A percentile compares a stretch with the other conserved stretches of the same genome.
phyloP scores from a whole-genome alignment of 345 rosid genomes.

The Trapa bicornis region DNA sequence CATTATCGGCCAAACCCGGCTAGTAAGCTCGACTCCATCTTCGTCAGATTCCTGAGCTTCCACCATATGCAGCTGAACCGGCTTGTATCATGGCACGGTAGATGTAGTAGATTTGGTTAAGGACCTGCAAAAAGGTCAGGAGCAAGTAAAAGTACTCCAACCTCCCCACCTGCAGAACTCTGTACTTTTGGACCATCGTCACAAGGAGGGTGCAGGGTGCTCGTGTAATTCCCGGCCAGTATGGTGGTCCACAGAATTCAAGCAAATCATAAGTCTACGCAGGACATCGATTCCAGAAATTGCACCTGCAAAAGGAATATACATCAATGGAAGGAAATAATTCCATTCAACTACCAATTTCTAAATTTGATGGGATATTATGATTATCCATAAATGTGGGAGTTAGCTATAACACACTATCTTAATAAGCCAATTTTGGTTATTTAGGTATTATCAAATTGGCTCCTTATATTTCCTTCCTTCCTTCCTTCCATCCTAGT shows the following conservation, averaged over 20 bases:
- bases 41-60: slow-evolving; percentile 12
- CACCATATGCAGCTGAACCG: slow-evolving; percentile 37
- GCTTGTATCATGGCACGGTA: slow-evolving; percentile 58
- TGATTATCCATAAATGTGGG: too few relatives aligned
- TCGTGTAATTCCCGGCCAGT: slow-evolving; percentile 55
- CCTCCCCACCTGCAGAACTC: slow-evolving; percentile 60
- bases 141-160: slow-evolving; percentile 84
- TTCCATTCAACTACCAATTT: too few relatives aligned
- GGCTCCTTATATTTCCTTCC: too few relatives aligned
- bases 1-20: slow-evolving; percentile 14
- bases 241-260: slow-evolving; percentile 19
- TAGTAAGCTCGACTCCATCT: slow-evolving; percentile 24
- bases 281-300: background rate
- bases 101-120: slow-evolving; percentile 53
- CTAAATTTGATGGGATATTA: too few relatives aligned
- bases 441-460: too few relatives aligned
- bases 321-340: too few relatives aligned
- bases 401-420: too few relatives aligned
- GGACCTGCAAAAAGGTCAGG: slow-evolving; percentile 42
- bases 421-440: too few relatives aligned
- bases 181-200: slow-evolving; percentile 51
- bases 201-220: slow-evolving; percentile 75
- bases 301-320: background rate
- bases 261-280: too few relatives aligned
- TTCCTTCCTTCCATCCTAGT: too few relatives aligned